Evolutionary conservation across 2,329 filamentous ascomycete species (phyloP).

Genomic region (Neonectria hederae): DNA sequence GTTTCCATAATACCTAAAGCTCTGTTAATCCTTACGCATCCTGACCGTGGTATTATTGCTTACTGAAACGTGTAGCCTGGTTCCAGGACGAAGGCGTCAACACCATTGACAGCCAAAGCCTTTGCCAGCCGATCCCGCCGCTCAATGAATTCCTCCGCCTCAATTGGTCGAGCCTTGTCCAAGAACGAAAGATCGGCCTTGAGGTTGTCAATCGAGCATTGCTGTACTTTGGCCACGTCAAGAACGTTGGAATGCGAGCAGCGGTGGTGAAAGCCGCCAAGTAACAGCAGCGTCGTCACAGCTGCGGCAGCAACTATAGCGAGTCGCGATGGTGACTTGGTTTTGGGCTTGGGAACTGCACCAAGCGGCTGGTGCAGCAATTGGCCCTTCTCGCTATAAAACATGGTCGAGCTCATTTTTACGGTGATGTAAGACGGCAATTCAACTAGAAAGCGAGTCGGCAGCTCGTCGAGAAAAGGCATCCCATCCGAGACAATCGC

Average conservation of each 20-base stretch:
- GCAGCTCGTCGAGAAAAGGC: slow-evolving; percentile 7
- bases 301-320: slow-evolving; percentile 7
- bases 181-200: slow-evolving; percentile 62
- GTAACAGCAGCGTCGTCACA: slow-evolving; percentile 8
- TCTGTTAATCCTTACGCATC: neutral
- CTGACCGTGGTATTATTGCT: neutral
- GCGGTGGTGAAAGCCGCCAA: slow-evolving; percentile 12
- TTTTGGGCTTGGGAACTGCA: neutral
- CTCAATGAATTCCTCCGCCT: slow-evolving; percentile 61
- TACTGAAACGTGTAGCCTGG: slow-evolving; percentile 72
- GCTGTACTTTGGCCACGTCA: slow-evolving; percentile 33
- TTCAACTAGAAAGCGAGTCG: neutral
- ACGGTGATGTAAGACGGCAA: neutral
- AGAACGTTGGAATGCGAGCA: slow-evolving; percentile 6
- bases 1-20: slow-evolving; percentile 64
- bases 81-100: slow-evolving; percentile 70
- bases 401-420: neutral
- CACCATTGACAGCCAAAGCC: slow-evolving; percentile 59
- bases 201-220: slow-evolving; percentile 64
- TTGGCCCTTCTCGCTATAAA: slow-evolving; percentile 19
- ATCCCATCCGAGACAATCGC: slow-evolving; percentile 13
- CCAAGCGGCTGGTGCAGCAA: slow-evolving; percentile 12
- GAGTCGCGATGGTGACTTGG: slow-evolving; percentile 9
- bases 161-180: slow-evolving; percentile 57
- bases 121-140: slow-evolving; percentile 65